phyloP scores from a whole-genome alignment of 2,329 filamentous ascomycete species.

The Verticillium nonalfalfae region DNA sequence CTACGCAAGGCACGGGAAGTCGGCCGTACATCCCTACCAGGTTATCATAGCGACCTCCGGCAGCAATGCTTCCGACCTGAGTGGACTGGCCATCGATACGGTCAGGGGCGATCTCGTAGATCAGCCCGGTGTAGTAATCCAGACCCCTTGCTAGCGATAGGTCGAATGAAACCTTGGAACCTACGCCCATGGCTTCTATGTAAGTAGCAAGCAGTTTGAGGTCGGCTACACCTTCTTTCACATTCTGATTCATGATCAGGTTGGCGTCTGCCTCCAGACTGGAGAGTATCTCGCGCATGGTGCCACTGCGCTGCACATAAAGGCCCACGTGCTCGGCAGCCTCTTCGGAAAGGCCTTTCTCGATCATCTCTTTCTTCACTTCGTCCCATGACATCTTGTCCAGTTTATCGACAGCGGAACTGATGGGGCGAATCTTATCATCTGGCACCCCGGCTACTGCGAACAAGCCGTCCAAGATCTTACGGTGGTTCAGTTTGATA shows the following conservation, averaged over 20 bases:
- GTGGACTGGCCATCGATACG: conserved; percentile 65
- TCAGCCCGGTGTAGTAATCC: conserved; percentile 76
- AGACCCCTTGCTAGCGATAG: conserved; percentile 81
- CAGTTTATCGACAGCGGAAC: conserved; percentile 88
- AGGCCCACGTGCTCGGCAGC: conserved; percentile 83
- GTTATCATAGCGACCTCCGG: conserved; percentile 57
- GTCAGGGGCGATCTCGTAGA: conserved; percentile 84
- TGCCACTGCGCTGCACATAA: conserved; percentile 70
- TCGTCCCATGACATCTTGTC: conserved; percentile 89
- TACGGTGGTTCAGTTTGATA: conserved; percentile 91
- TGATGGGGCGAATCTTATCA: conserved; percentile 82
- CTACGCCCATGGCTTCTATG: conserved; percentile 67
- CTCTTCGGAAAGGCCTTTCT: conserved; percentile 71
- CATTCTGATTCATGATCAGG: conserved; percentile 63
- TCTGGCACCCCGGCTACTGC: conserved; percentile 82
- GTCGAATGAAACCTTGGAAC: conserved; percentile 76
- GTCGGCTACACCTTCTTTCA: conserved; percentile 73
- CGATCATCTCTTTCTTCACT: conserved; percentile 87
- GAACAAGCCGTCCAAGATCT: conserved; percentile 89
- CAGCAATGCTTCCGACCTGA: conserved; percentile 73
- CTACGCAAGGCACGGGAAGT: conserved; percentile 75
- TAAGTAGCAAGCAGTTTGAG: conserved; percentile 77
- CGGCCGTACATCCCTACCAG: conserved; percentile 86
- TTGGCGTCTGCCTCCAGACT: conserved; percentile 60
- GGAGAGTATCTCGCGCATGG: conserved; percentile 64